Conservation (phyloP, 73 alveolate species). For the Blepharisma japonicum region DNA sequence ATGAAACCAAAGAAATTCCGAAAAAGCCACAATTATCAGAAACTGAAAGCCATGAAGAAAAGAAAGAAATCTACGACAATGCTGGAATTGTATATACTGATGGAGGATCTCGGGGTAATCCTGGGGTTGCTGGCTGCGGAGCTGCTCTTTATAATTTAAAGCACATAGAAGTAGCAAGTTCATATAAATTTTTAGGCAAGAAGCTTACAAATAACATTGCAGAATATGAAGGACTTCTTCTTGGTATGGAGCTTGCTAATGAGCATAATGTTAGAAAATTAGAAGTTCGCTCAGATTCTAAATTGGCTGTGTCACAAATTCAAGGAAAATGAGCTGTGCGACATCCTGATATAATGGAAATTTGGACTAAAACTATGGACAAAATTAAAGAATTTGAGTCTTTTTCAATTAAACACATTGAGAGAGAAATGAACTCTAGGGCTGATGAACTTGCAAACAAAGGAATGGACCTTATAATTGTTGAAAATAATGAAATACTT, state of each 20-base stretch:
- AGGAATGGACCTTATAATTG: slow-evolving; percentile 4
- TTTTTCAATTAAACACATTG: background rate
- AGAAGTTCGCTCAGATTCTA: background rate
- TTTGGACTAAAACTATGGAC: background rate
- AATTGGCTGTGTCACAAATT: background rate
- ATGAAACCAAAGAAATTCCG: background rate
- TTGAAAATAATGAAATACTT: too few species aligned
- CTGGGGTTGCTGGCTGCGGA: slow-evolving; percentile 29
- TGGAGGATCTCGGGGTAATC: slow-evolving; percentile 32
- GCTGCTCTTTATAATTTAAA: background rate
- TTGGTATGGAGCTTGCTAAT: background rate
- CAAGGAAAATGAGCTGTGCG: background rate
- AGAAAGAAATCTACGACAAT: background rate
- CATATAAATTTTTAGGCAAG: slow-evolving; percentile 5
- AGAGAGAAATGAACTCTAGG: slow-evolving; percentile 1
- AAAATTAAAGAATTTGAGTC: too few species aligned
- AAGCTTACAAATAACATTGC: slow-evolving; percentile 21
- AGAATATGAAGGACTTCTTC: slow-evolving; percentile 19
- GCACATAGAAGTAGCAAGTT: background rate
- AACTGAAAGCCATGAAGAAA: background rate
- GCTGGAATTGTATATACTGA: slow-evolving; percentile 2
- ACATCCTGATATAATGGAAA: background rate
- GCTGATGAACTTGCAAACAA: slow-evolving; percentile 23
- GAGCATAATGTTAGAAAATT: background rate
- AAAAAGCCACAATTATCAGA: background rate